phyloP scores from a whole-genome alignment of 148 eudicot species.

The Amaranthus hypochondriacus region DNA sequence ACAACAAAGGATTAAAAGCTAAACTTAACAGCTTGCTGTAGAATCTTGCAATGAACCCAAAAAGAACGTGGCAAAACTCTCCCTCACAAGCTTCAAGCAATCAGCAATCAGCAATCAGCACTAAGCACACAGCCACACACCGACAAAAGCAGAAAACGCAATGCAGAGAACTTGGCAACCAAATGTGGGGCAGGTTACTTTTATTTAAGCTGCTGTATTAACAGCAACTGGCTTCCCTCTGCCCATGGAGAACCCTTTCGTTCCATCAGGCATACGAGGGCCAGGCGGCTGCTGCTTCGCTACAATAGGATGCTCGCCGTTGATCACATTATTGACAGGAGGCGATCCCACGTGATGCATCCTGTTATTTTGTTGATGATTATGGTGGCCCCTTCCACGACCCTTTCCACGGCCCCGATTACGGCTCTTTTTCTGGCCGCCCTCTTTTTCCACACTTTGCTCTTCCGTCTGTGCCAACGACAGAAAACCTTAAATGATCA shows the following conservation, averaged over 20 bases:
- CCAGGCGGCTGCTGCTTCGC: conserved; percentile 74
- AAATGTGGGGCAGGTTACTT: neutral
- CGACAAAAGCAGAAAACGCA: conserved; percentile 13
- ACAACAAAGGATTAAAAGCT: conserved; percentile 17
- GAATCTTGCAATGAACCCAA: conserved; percentile 13
- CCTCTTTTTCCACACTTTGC: conserved; percentile 47
- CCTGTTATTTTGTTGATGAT: conserved; percentile 39
- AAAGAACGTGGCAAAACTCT: conserved; percentile 8
- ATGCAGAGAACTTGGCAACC: conserved; percentile 10
- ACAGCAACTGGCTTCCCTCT: conserved; percentile 77
- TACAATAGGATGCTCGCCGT: conserved; percentile 39
- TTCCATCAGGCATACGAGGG: conserved; percentile 99
- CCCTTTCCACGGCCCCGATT: conserved; percentile 59
- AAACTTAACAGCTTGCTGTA: conserved; percentile 6
- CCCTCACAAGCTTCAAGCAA: conserved; percentile 8
- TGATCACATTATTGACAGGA: conserved; percentile 25
- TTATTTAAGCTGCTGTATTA: conserved; percentile 18
- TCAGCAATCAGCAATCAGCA: conserved; percentile 12
- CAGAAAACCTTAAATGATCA: neutral
- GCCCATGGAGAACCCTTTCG: conserved; percentile 92
- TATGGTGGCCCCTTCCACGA: conserved; percentile 55
- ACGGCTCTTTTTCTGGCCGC: conserved; percentile 62
- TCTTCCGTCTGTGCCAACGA: conserved; percentile 56
- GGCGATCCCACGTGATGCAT: conserved; percentile 41
- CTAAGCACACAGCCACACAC: conserved; percentile 22